These are phyloP conservation scores for Peronospora farinosa DNA, from an alignment of 352 stramenopile species.

Conservation along the genomic window DNA sequence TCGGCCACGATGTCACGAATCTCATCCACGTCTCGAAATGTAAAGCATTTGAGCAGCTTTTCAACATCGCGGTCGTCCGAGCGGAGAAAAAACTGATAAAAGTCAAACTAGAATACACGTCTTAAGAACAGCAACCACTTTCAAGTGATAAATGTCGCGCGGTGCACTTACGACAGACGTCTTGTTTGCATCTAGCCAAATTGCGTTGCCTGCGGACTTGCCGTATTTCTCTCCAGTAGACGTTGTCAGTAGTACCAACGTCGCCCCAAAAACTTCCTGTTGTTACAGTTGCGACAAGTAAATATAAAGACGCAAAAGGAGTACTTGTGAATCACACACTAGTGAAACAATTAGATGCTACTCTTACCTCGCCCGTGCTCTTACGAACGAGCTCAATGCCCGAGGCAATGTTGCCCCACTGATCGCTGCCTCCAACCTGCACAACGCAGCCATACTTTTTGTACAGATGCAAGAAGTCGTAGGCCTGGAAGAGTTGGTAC, in stretches of 20 bases:
- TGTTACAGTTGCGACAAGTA: slow-evolving; percentile 3
- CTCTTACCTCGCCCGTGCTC: slow-evolving; percentile 54
- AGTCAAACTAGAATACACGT: slow-evolving; percentile 63
- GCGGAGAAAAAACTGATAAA: slow-evolving; percentile 91
- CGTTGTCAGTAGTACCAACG: slow-evolving; percentile 95
- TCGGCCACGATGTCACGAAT: slow-evolving; percentile 86
- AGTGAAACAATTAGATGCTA: slow-evolving; percentile 10
- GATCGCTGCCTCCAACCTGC: slow-evolving; percentile 97
- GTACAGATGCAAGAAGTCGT: slow-evolving; percentile 97
- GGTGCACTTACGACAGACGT: slow-evolving; percentile 90
- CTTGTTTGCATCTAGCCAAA: slow-evolving; percentile 95
- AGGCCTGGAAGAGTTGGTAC: slow-evolving; percentile 99
- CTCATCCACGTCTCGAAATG: slow-evolving; percentile 91
- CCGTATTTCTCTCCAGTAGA: slow-evolving; percentile 98
- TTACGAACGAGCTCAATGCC: slow-evolving; percentile 95
- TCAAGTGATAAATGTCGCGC: background rate
- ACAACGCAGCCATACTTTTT: slow-evolving; percentile 86
- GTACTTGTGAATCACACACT: background rate
- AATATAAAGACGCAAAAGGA: background rate
- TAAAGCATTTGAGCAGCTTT: slow-evolving; percentile 97
- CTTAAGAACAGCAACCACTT: slow-evolving; percentile 3
- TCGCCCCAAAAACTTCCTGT: slow-evolving; percentile 90
- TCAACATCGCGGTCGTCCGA: slow-evolving; percentile 89
- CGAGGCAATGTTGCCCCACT: slow-evolving; percentile 99
- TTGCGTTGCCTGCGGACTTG: slow-evolving; percentile 96